Conservation (phyloP, 768 basidiomycete genomes). For the Naganishia vishniacii region DNA sequence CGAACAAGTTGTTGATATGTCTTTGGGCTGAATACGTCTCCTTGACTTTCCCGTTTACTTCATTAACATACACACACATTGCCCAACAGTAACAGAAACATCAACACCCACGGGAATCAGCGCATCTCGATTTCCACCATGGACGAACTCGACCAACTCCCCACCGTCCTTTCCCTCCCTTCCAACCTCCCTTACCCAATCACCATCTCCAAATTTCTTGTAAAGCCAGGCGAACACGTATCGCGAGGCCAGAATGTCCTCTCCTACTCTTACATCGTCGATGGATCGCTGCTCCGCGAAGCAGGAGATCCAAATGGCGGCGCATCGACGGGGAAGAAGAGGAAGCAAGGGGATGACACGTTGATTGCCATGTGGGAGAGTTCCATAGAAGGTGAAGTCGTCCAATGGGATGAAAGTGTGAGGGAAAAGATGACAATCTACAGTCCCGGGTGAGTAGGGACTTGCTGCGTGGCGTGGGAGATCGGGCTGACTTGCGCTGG, state of each 20-base stretch:
- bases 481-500: not conserved
- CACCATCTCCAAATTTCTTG: constrained; percentile 67
- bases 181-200: constrained; percentile 78
- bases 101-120: too few species aligned
- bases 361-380: constrained; percentile 89
- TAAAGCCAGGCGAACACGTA: constrained; percentile 53
- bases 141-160: constrained; percentile 21
- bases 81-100: too few species aligned
- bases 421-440: constrained; percentile 30
- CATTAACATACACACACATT: too few species aligned
- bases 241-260: constrained; percentile 71
- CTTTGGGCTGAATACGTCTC: too few species aligned
- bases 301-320: constrained; percentile 3
- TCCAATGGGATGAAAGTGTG: constrained; percentile 55
- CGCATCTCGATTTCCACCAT: not conserved
- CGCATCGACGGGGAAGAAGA: constrained; percentile 5
- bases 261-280: constrained; percentile 65
- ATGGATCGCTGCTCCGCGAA: constrained; percentile 50
- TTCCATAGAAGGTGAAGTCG: constrained; percentile 71
- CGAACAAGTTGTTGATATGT: too few species aligned
- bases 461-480: too few species aligned
- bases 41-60: too few species aligned
- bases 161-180: constrained; percentile 54
- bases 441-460: constrained; percentile 20
- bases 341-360: constrained; percentile 50